These are phyloP conservation scores for Scedosporium minutisporum DNA, from an alignment of 2,329 filamentous ascomycete genomes.

Conservation along the genomic window DNA sequence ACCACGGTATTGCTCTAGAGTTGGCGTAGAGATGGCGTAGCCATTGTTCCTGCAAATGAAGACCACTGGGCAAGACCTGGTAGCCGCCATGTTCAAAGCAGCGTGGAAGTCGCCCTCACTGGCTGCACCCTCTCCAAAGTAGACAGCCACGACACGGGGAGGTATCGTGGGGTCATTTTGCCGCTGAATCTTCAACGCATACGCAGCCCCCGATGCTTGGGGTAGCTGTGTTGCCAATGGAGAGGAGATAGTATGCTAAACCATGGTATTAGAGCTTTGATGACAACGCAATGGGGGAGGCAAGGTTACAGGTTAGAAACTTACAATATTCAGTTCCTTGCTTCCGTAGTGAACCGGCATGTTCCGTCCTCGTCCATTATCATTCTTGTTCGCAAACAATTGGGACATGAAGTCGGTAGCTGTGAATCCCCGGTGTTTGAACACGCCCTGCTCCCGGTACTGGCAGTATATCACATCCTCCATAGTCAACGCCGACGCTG, in stretches of 20 bases:
- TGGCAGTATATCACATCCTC: conserved; percentile 89
- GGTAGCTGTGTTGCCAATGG: conserved; percentile 83
- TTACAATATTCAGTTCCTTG: conserved; percentile 70
- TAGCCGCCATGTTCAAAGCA: conserved; percentile 83
- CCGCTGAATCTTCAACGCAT: conserved; percentile 75
- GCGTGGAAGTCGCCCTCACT: conserved; percentile 90
- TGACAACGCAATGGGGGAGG: neutral
- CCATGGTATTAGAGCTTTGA: neutral
- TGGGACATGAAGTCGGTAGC: conserved; percentile 91
- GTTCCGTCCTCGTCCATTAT: conserved; percentile 73
- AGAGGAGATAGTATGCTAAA: conserved; percentile 70
- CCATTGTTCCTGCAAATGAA: conserved; percentile 93
- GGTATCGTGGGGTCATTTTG: conserved; percentile 59
- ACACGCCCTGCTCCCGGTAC: conserved; percentile 88
- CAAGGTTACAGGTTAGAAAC: conserved; percentile 17
- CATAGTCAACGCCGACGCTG: conserved; percentile 71
- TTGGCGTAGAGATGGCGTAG: conserved; percentile 83
- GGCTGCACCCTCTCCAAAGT: conserved; percentile 85
- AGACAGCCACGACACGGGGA: conserved; percentile 65
- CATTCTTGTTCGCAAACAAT: conserved; percentile 77
- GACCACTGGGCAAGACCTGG: conserved; percentile 73
- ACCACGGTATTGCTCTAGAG: conserved; percentile 81
- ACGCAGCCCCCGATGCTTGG: conserved; percentile 78
- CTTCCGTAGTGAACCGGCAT: conserved; percentile 98
- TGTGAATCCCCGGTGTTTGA: conserved; percentile 79